These are phyloP conservation scores for Suillus luteus DNA, from an alignment of 768 basidiomycete species.

Conservation along the genomic window DNA sequence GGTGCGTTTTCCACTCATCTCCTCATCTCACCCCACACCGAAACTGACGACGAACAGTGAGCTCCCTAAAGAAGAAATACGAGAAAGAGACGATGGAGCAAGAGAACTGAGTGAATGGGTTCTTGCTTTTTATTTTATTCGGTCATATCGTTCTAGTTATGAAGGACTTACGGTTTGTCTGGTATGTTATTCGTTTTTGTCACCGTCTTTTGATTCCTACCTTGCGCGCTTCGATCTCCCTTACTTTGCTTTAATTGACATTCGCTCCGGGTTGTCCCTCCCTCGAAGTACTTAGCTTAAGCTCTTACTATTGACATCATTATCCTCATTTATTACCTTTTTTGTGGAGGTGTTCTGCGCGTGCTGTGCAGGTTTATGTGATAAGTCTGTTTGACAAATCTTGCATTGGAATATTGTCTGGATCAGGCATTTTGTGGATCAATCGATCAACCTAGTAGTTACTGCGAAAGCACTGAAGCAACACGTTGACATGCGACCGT, in stretches of 20 bases:
- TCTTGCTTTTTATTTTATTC: not conserved
- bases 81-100: conserved; percentile 73
- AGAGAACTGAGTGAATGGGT: conserved; percentile 34
- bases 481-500: too few relatives aligned
- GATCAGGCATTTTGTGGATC: too few relatives aligned
- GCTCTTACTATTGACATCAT: not conserved
- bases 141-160: not conserved
- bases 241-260: not conserved
- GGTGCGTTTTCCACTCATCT: conserved; percentile 46
- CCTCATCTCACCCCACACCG: not conserved
- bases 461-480: too few relatives aligned
- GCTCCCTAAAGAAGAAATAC: conserved; percentile 80
- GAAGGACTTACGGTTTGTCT: not conserved
- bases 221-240: not conserved
- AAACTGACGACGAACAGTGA: conserved; percentile 48
- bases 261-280: not conserved
- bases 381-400: too few relatives aligned
- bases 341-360: not conserved
- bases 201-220: not conserved
- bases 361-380: too few relatives aligned
- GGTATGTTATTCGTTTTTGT: not conserved
- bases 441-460: too few relatives aligned
- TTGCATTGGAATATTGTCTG: too few relatives aligned
- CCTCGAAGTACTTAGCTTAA: not conserved
- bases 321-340: not conserved